Percentiles rank a stretch among this genome's conserved stretches.
Conservation (phyloP, 805 yeast genomes). For the Metschnikowia continentalis region DNA sequence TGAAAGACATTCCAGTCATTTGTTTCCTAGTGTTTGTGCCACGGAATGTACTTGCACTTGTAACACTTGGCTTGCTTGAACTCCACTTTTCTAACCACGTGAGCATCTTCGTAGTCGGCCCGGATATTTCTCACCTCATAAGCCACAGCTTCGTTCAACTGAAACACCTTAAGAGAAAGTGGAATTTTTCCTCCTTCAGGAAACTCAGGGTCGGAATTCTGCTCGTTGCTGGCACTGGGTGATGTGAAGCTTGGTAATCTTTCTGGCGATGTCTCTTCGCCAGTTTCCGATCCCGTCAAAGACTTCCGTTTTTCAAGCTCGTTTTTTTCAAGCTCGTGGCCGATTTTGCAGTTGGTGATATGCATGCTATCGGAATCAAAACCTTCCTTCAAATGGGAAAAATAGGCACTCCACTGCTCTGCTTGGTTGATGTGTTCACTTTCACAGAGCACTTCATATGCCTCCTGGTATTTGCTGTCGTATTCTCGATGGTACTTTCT, state of each 20-base stretch:
- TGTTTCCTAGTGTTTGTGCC: conserved; percentile 11
- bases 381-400: not conserved
- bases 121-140: conserved; percentile 12
- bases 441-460: conserved; percentile 1
- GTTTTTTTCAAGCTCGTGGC: not conserved
- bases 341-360: conserved; percentile 1
- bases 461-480: not conserved
- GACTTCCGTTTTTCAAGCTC: not conserved
- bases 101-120: conserved; percentile 11
- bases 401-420: not conserved
- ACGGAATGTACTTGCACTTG: conserved; percentile 15
- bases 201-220: not conserved
- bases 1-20: not conserved
- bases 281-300: not conserved
- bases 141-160: conserved; percentile 15
- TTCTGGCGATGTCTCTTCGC: not conserved
- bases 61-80: conserved; percentile 12
- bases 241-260: not conserved
- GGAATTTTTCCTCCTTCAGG: conserved; percentile 3
- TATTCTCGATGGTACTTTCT: not conserved
- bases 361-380: conserved; percentile 1
- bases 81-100: conserved; percentile 8
- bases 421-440: not conserved
- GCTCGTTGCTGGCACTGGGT: not conserved
- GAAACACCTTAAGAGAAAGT: conserved; percentile 8